Percentiles rank a stretch among this genome's conserved stretches.
Evolutionary conservation across 495 filamentous ascomycete genomes (phyloP).

Genomic region (Aspergillus bertholletiae): DNA sequence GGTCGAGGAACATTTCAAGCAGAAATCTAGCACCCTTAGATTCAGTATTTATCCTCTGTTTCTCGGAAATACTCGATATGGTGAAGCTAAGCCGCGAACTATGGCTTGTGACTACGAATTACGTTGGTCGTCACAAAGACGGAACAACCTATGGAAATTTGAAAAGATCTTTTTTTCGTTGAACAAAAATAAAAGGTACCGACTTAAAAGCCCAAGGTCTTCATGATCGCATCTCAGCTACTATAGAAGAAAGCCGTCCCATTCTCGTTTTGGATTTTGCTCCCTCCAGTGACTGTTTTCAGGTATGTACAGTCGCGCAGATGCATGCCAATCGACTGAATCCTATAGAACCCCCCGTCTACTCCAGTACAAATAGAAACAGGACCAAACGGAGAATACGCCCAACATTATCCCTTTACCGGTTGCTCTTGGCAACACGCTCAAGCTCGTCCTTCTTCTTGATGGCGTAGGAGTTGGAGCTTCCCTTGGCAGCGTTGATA

Average conservation of each 20-base stretch:
- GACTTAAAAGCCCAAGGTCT: conserved; percentile 34
- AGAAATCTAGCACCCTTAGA: no score
- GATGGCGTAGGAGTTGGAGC: conserved; percentile 99
- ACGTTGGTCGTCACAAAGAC: neutral
- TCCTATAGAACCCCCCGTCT: conserved; percentile 47
- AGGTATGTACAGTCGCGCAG: conserved; percentile 45
- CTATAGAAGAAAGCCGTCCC: conserved; percentile 43
- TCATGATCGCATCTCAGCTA: conserved; percentile 49
- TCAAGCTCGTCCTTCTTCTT: conserved; percentile 99
- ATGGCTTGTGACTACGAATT: neutral
- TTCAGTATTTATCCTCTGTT: no score
- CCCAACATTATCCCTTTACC: conserved; percentile 61
- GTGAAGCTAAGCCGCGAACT: neutral
- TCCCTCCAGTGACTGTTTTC: conserved; percentile 40
- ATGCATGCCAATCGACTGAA: conserved; percentile 47
- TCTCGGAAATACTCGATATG: no score
- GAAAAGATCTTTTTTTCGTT: conserved; percentile 29
- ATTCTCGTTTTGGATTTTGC: conserved; percentile 38
- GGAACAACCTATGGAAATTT: neutral
- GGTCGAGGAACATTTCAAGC: no score
- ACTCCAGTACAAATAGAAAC: conserved; percentile 45
- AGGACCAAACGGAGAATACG: conserved; percentile 47
- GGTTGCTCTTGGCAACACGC: conserved; percentile 99
- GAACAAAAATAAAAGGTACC: conserved; percentile 27
- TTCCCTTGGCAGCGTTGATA: conserved; percentile 99